Evolutionary conservation across 83 land plant species (phyloP), one percentile per base, ranked within the genome.

Genomic region (Picea abies): DNA sequence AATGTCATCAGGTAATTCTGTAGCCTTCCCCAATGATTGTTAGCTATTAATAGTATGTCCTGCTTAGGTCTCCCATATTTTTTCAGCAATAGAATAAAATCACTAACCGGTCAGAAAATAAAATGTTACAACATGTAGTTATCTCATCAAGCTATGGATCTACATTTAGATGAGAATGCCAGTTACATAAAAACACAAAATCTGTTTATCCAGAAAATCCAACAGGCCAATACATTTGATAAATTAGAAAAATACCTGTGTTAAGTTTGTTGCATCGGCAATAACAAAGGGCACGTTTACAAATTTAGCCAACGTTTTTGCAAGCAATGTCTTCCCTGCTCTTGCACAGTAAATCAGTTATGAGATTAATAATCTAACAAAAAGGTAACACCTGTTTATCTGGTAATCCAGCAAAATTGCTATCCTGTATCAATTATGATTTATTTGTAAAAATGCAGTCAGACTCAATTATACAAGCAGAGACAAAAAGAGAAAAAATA

Each of bases 201-300:
- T n/a, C 9, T 76, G 60, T 75, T 49, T 26, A 4, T 22, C 5
- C 5, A 76, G 8, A 20, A 56, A 17, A 52, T 11, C 19, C 61
- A 76, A 76, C 52, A 22, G 15, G 56, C 25, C 61, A 19, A 52
- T 44, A 61, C 26, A 32, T 60, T 19, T 23, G 12, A 60, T 14
- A 60, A 70, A 26, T 17, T 2, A 61, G 9, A 26, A 56, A 79
- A 86, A 84, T 65, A 82, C 98, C 93, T 96, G 98, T 65, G 98
- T 96, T 22, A 96, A 86, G n/a, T 91, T 94, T 72, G 98, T 96
- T 19, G 98, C 96, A 86, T 96, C 98, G 12, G 98, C 96, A 89
- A 94, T 91, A 25, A 94, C 98, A 89, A 95, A 95, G 20, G 98
- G 98, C 12, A 95, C 98, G 85, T 96, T 92, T n/a, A 94, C 98